Evolutionary conservation across 345 rosid genomes (phyloP).

Genomic region (Nephelium lappaceum): DNA sequence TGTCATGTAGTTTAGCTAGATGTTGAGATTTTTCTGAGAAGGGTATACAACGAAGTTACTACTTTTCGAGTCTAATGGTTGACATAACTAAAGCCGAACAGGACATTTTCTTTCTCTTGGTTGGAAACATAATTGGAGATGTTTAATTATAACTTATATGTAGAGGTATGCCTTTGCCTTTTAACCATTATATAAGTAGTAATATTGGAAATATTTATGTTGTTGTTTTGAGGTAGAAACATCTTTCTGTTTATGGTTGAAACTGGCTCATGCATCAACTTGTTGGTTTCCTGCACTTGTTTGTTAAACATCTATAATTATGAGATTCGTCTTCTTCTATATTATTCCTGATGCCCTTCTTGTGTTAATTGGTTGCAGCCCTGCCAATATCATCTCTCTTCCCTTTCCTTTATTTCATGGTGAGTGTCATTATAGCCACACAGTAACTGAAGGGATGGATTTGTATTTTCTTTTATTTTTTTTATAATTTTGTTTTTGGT

Average conservation of each 20-base stretch:
- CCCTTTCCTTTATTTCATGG: slow-evolving; percentile 93
- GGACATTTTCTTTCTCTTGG: too few relatives aligned
- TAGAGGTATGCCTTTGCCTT: too few relatives aligned
- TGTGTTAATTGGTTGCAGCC: slow-evolving; percentile 52
- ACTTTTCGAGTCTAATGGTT: neutral
- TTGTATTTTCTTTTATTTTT: too few relatives aligned
- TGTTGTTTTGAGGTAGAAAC: too few relatives aligned
- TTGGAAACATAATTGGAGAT: too few relatives aligned
- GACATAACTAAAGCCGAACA: too few relatives aligned
- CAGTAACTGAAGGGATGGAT: neutral
- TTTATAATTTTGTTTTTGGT: neutral
- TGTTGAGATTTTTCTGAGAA: neutral
- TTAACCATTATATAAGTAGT: too few relatives aligned
- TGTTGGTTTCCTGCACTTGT: slow-evolving; percentile 5
- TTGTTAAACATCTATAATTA: neutral
- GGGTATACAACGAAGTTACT: neutral
- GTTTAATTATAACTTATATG: too few relatives aligned
- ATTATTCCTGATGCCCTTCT: neutral
- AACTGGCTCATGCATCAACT: neutral
- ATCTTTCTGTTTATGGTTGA: slow-evolving; percentile 5
- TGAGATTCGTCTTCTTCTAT: neutral
- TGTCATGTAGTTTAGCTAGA: neutral
- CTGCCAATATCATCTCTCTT: slow-evolving; percentile 86
- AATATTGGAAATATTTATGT: too few relatives aligned
- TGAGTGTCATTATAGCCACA: slow-evolving; percentile 36